Percentiles rank a stretch among this genome's conserved stretches.
Conservation (phyloP, 352 stramenopile species). For the Blastocystis sp. region DNA sequence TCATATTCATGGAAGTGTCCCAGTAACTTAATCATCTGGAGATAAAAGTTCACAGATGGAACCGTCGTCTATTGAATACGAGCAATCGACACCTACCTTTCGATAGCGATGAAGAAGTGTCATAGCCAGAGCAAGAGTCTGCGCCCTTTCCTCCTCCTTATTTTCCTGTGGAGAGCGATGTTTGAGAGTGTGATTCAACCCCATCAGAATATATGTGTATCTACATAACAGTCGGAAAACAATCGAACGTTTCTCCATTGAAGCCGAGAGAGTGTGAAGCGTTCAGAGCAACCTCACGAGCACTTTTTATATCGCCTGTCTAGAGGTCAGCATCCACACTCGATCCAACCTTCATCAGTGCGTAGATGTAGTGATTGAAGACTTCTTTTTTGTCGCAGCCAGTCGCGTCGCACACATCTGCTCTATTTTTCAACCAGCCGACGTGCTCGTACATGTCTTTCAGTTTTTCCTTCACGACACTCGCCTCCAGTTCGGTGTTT, state of each 20-base stretch:
- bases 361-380: conserved; percentile 21
- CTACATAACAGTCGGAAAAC: background rate
- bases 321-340: background rate
- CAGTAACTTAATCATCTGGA: conserved; percentile 31
- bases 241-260: background rate
- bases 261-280: background rate
- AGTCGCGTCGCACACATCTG: background rate
- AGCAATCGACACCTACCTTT: background rate
- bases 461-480: background rate
- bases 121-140: conserved; percentile 25
- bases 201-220: conserved; percentile 45
- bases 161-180: background rate
- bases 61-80: background rate
- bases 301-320: background rate
- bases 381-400: conserved; percentile 6
- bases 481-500: background rate
- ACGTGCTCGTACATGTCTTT: background rate
- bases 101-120: background rate
- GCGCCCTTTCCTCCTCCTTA: background rate
- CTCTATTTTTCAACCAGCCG: background rate
- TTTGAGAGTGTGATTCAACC: background rate
- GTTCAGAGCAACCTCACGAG: background rate
- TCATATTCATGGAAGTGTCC: conserved; percentile 48
- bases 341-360: background rate
- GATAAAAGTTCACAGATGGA: conserved; percentile 2